Percentiles rank a stretch among this genome's conserved stretches.
phyloP scores from a whole-genome alignment of 129 eudicot species.

The Flaveria bidentis region DNA sequence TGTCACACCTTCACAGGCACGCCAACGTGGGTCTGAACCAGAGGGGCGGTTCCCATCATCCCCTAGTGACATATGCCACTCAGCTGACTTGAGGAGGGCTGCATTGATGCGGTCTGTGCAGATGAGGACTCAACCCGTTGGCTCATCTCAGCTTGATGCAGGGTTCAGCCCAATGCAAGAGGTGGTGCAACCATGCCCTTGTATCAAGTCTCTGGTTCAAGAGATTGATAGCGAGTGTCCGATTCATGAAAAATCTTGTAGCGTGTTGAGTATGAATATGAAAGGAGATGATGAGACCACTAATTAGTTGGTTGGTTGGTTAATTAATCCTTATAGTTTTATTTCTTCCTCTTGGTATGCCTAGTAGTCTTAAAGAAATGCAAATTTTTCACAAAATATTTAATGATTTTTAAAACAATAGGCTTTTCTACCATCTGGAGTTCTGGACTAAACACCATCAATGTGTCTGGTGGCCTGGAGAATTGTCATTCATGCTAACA shows the following conservation, averaged over 20 bases:
- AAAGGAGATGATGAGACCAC: constrained; percentile 49
- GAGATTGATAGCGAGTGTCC: constrained; percentile 51
- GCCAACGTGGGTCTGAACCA: constrained; percentile 74
- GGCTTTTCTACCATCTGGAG: no score
- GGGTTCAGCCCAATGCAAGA: constrained; percentile 55
- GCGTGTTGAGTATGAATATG: constrained; percentile 34
- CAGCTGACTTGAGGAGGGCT: constrained; percentile 88
- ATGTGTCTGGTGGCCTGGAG: background rate
- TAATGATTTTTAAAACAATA: no score
- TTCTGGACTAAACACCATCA: no score
- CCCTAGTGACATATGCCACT: constrained; percentile 96
- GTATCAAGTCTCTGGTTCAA: constrained; percentile 50
- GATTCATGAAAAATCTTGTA: constrained; percentile 58
- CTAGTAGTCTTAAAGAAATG: background rate
- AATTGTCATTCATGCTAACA: background rate
- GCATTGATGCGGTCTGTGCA: constrained; percentile 91
- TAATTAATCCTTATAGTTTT: background rate
- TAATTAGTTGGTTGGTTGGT: constrained; percentile 17
- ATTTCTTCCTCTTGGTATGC: background rate
- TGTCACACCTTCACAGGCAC: constrained; percentile 53
- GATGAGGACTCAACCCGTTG: constrained; percentile 65
- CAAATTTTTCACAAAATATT: no score
- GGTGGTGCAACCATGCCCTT: constrained; percentile 50
- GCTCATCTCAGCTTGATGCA: constrained; percentile 33
- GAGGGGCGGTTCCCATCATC: constrained; percentile 95